Evolutionary conservation across 75 land plant genomes (phyloP), one percentile per base, ranked within the genome.

Genomic region (Pinus taeda): DNA sequence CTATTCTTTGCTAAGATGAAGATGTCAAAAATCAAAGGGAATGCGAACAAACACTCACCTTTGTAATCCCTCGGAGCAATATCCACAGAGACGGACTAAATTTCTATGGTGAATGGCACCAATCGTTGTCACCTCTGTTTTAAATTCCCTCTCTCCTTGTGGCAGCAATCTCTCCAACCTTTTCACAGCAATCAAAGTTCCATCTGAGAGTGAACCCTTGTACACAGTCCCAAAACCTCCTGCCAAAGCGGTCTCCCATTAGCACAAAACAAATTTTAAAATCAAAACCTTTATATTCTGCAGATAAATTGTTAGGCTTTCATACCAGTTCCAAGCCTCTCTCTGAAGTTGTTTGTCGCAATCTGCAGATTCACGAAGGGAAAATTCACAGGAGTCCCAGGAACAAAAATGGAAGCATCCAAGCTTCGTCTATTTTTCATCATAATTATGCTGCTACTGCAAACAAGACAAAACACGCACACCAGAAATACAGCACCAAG

Each of bases 61-160:
- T 14, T 93, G 88, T 57, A 88, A 70, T 6, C 92, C 90, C 61
- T 91, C 92, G 9, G 94, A 88, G 84, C 96, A 93, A 74, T 85
- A 92, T 0, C 96, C 96, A 45, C 85, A 79, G 11, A 93, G 83
- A 5, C 88, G 81, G 55, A 92, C 96, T 64, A 93, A 74, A 67
- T 93, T 89, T 83, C 87, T 88, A 77, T 93, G 96, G 63, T 93
- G 94, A 83, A 92, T 89, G 1, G 89, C 81, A 30, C 96, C 94
- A 74, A 93, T 93, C 0, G 92, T 90, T 62, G 86, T 87, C 53
- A 92, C 96, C 71, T 92, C 96, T 75, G 91, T 84, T 55, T 83
- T 81, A 79, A 93, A 93, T 78, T 93, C 92, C 69, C 79, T 93
- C 82, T 90, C 89, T 42, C 95, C 96, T 55, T 93, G 95, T 20